These are phyloP conservation scores for Phytopythium oedochilum DNA, from an alignment of 352 stramenopile species.

Conservation along the genomic window DNA sequence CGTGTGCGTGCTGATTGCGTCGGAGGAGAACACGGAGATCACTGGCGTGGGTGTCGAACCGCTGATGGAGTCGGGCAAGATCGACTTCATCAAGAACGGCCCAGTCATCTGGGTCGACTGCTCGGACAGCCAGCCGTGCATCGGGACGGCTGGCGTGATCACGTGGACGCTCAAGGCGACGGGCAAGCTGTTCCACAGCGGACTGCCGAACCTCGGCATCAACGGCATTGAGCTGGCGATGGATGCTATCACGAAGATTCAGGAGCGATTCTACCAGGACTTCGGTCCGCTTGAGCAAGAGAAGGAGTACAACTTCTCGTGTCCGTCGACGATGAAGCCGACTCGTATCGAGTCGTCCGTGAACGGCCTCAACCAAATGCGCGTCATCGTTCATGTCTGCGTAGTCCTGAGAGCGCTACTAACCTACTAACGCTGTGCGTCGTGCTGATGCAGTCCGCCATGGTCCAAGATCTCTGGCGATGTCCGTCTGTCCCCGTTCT, in stretches of 20 bases:
- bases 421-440: background rate
- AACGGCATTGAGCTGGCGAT: constrained; percentile 86
- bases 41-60: constrained; percentile 80
- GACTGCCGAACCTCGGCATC: constrained; percentile 83
- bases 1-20: constrained; percentile 87
- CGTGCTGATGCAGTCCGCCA: constrained; percentile 46
- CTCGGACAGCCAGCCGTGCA: constrained; percentile 88
- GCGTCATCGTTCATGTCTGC: constrained; percentile 6
- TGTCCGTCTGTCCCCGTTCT: constrained; percentile 90
- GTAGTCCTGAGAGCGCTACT: background rate
- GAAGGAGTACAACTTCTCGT: constrained; percentile 86
- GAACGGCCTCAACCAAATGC: constrained; percentile 75
- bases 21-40: constrained; percentile 77
- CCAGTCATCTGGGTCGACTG: constrained; percentile 90
- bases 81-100: constrained; percentile 91
- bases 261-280: constrained; percentile 88
- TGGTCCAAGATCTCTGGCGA: constrained; percentile 88
- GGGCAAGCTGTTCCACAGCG: constrained; percentile 90
- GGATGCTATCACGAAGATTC: constrained; percentile 78
- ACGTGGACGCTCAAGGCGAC: constrained; percentile 87
- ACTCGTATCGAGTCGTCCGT: constrained; percentile 65
- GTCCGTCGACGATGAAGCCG: constrained; percentile 75
- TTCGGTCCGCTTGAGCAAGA: constrained; percentile 79
- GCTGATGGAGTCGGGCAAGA: constrained; percentile 79
- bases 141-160: constrained; percentile 81